phyloP scores from a whole-genome alignment of 805 yeast species.

The Yarrowia sp. region DNA sequence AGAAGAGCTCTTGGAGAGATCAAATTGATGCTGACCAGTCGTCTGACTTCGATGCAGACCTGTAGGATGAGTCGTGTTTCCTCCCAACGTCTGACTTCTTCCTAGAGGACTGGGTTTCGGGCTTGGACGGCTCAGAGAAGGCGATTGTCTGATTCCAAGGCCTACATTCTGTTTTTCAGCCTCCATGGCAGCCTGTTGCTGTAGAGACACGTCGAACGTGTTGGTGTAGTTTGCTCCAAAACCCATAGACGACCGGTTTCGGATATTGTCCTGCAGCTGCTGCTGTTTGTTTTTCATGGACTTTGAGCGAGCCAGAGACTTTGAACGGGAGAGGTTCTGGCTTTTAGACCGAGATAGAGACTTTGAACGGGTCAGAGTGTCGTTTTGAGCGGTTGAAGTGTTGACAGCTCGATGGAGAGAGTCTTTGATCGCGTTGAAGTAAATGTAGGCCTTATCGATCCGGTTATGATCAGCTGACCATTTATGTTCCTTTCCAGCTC shows the following conservation, averaged over 20 bases:
- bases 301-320: constrained; percentile 9
- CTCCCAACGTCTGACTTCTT: not conserved
- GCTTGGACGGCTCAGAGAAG: too few species aligned
- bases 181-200: not conserved
- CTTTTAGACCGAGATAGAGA: constrained; percentile 1
- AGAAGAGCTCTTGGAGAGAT: too few species aligned
- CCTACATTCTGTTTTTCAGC: not conserved
- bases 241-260: constrained; percentile 25
- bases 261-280: constrained; percentile 21
- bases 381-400: not conserved
- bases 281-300: constrained; percentile 19
- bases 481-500: constrained; percentile 12
- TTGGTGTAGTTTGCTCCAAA: constrained; percentile 24
- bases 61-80: not conserved
- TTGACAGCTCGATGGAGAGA: not conserved
- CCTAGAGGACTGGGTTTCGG: too few species aligned
- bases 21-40: not conserved
- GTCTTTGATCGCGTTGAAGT: constrained; percentile 15
- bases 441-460: constrained; percentile 15
- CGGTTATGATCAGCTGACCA: constrained; percentile 11
- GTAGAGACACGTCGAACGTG: constrained; percentile 6
- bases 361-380: not conserved
- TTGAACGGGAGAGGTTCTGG: not conserved
- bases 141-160: not conserved
- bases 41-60: not conserved